Conservation (phyloP, 768 basidiomycete species). For the Phaeolepiota aurea region DNA sequence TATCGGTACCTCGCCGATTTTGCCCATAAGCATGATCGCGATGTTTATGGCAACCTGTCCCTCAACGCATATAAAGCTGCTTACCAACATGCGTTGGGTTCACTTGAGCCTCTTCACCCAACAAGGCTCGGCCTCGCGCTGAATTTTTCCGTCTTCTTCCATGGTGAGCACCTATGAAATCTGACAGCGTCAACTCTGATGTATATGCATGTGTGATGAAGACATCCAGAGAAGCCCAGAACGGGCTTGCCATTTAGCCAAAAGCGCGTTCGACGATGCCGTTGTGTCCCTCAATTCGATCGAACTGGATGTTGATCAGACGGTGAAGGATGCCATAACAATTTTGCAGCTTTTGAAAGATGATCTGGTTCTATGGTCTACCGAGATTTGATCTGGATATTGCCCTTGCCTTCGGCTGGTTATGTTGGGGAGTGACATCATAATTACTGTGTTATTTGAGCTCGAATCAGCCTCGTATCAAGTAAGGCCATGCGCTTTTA, state of each 20-base stretch:
- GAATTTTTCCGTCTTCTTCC: slow-evolving; percentile 93
- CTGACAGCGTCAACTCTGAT: neutral
- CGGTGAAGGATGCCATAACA: slow-evolving; percentile 67
- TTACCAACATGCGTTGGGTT: slow-evolving; percentile 71
- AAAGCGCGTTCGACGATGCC: slow-evolving; percentile 89
- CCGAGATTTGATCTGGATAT: slow-evolving; percentile 49
- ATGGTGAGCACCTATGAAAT: slow-evolving; percentile 27
- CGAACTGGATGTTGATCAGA: slow-evolving; percentile 28
- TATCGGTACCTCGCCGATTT: slow-evolving; percentile 89
- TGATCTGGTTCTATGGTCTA: slow-evolving; percentile 81
- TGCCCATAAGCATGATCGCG: slow-evolving; percentile 61
- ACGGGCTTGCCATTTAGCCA: slow-evolving; percentile 81
- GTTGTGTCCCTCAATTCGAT: slow-evolving; percentile 51
- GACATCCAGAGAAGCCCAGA: slow-evolving; percentile 82
- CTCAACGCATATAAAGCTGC: slow-evolving; percentile 82
- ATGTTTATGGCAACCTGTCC: slow-evolving; percentile 63
- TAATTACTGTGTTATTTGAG: neutral
- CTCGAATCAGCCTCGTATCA: neutral
- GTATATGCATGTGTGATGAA: slow-evolving; percentile 6
- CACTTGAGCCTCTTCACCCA: slow-evolving; percentile 73
- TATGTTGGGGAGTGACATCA: neutral
- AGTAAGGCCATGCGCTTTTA: slow-evolving; percentile 2
- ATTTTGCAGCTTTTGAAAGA: slow-evolving; percentile 79
- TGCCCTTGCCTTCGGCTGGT: neutral
- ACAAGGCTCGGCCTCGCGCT: slow-evolving; percentile 83